A percentile compares a stretch with the other conserved stretches of the same genome.
phyloP scores from a whole-genome alignment of 345 rosid genomes.

The Streptanthus diversifolius region DNA sequence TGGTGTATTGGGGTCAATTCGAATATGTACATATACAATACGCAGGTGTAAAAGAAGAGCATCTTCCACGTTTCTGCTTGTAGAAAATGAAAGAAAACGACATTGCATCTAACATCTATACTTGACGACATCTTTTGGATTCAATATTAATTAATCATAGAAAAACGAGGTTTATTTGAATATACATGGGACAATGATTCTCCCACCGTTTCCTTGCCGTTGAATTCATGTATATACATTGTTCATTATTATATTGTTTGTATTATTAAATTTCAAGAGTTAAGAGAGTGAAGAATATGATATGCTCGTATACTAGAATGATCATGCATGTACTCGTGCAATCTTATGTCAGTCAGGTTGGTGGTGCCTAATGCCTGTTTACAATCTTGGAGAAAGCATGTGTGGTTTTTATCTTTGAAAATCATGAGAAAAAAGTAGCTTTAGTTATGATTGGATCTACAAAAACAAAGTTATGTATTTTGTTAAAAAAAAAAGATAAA shows the following conservation, averaged over 20 bases:
- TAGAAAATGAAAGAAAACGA: constrained; percentile 24
- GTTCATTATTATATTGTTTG: background rate
- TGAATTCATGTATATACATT: constrained; percentile 8
- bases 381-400: constrained; percentile 4
- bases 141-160: constrained; percentile 3
- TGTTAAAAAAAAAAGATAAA: background rate
- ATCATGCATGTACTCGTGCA: constrained; percentile 9
- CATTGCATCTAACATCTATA: constrained; percentile 27
- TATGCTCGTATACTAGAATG: background rate
- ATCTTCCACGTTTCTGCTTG: constrained; percentile 24
- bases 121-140: constrained; percentile 30
- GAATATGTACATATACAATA: background rate
- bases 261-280: background rate
- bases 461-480: background rate
- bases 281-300: constrained; percentile 2
- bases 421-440: constrained; percentile 11
- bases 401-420: background rate
- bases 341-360: constrained; percentile 36
- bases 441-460: constrained; percentile 12
- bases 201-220: constrained; percentile 15
- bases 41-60: constrained; percentile 12
- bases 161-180: constrained; percentile 1
- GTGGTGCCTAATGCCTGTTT: constrained; percentile 19
- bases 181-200: constrained; percentile 29
- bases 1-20: background rate